Conservation (phyloP, 495 filamentous ascomycete genomes). For the Hyaloscypha variabilis region DNA sequence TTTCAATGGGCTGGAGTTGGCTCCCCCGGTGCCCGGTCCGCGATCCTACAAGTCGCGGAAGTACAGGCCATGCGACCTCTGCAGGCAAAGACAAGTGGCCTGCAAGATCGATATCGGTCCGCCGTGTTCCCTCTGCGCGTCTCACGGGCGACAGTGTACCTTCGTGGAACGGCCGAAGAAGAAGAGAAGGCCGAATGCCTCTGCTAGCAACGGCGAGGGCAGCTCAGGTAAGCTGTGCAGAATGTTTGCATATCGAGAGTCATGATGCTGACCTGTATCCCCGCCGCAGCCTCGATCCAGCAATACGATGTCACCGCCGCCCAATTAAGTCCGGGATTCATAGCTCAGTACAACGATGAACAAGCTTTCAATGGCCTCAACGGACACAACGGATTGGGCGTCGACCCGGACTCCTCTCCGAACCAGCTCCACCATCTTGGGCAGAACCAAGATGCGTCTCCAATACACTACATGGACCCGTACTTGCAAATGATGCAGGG, state of each 20-base stretch:
- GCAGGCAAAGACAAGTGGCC: slow-evolving; percentile 28
- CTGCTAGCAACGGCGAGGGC: slow-evolving; percentile 18
- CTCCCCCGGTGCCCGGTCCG: slow-evolving; percentile 24
- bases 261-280: neutral
- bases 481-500: slow-evolving; percentile 27
- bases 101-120: slow-evolving; percentile 32
- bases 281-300: slow-evolving; percentile 19
- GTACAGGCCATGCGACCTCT: slow-evolving; percentile 34
- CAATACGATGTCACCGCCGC: slow-evolving; percentile 22
- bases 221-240: slow-evolving; percentile 23
- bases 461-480: slow-evolving; percentile 29
- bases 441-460: slow-evolving; percentile 19
- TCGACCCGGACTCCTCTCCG: slow-evolving; percentile 25
- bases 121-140: slow-evolving; percentile 37
- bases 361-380: slow-evolving; percentile 26
- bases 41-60: slow-evolving; percentile 32
- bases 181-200: slow-evolving; percentile 30
- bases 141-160: slow-evolving; percentile 38
- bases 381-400: slow-evolving; percentile 15
- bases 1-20: slow-evolving; percentile 28
- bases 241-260: neutral
- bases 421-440: slow-evolving; percentile 24
- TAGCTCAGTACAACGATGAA: slow-evolving; percentile 28
- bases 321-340: slow-evolving; percentile 32
- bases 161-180: slow-evolving; percentile 38